These are phyloP conservation scores for Pseudogymnoascus pannorum DNA, from an alignment of 2,329 filamentous ascomycete genomes.

Conservation along the genomic window DNA sequence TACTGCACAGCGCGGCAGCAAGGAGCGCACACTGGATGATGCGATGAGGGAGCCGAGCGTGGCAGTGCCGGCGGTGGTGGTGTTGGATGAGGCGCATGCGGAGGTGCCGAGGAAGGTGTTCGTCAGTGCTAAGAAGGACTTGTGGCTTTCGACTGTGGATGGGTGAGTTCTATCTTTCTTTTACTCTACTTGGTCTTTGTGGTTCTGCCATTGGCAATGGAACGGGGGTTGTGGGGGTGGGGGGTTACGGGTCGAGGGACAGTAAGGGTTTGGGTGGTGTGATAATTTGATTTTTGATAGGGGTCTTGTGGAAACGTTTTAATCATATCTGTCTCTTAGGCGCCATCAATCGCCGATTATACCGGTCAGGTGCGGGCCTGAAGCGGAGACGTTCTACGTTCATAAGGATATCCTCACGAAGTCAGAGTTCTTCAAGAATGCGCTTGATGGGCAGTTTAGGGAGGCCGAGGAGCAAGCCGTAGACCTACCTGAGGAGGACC, in stretches of 20 bases:
- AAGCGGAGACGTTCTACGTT: slow-evolving; percentile 41
- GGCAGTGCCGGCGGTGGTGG: slow-evolving; percentile 32
- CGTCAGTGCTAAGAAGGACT: slow-evolving; percentile 37
- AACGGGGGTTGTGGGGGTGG: not conserved
- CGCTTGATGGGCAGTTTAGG: slow-evolving; percentile 40
- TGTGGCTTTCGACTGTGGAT: slow-evolving; percentile 43
- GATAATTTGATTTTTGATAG: not conserved
- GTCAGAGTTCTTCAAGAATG: slow-evolving; percentile 42
- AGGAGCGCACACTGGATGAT: slow-evolving; percentile 29
- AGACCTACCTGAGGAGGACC: slow-evolving; percentile 44
- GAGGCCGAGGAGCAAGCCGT: slow-evolving; percentile 41
- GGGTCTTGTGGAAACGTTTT: not conserved
- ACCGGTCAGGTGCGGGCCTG: slow-evolving; percentile 38
- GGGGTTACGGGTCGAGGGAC: not conserved
- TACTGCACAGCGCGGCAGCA: not conserved
- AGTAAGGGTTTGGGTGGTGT: not conserved
- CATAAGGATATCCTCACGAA: slow-evolving; percentile 40
- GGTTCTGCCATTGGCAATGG: not conserved
- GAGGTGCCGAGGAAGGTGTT: slow-evolving; percentile 27
- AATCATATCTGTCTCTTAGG: slow-evolving; percentile 24
- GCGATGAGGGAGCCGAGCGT: slow-evolving; percentile 36
- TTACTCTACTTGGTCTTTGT: not conserved
- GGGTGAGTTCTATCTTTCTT: slow-evolving; percentile 32
- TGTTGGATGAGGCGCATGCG: slow-evolving; percentile 31
- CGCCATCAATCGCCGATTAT: slow-evolving; percentile 41